Evolutionary conservation across 176 grass and related monocot species (phyloP), one percentile per base, ranked within the genome.

Genomic region (Tillandsia leiboldiana): DNA sequence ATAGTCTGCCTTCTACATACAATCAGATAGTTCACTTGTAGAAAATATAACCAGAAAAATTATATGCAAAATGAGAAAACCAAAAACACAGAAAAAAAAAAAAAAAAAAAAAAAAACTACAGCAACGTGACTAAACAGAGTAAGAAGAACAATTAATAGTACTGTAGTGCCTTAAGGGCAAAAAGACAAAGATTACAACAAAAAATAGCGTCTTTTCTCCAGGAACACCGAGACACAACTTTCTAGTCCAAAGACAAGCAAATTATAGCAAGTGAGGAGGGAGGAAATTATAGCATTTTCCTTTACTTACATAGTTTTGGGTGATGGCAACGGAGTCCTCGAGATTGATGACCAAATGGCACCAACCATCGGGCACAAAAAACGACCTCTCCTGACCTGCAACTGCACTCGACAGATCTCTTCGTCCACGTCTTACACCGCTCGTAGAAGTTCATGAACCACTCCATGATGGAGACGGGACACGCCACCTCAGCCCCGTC

Each of bases 391-490:
- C 94, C 89, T 15, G 84, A 62, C 15, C 66, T 75, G 57, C 89
- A 99, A 0, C 90, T 69, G 10, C 94, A 93, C 66, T 99, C 94
- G 0, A 99, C 65, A 0, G 87, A 87, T 65, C 82, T 99, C 82
- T 79, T 93, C 63, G 90, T 82, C 94, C 86, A 90, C 1, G 75
- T 73, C 70, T 72, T 88, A 69, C 94, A 99, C 8, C 81, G 77
- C 5, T 61, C 80, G 48, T 93, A 93, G 71, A 99, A 99, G 75
- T 99, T 93, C 94, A 99, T 99, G 75, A 99, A 99, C 89, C 94
- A 99, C 57, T 99, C 94, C 87, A 99, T 99, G 72, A 93, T 90
- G 54, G 89, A 90, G 11, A 93, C 89, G n/a, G 94, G 87, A 42
- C 87, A 87, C 10, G 94, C 91, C 64, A 99, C 89, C 72, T 99